Percentiles rank a stretch among this genome's conserved stretches.
phyloP scores from a whole-genome alignment of 139 green algal genomes.

The Tetratostichococcus sp. region DNA sequence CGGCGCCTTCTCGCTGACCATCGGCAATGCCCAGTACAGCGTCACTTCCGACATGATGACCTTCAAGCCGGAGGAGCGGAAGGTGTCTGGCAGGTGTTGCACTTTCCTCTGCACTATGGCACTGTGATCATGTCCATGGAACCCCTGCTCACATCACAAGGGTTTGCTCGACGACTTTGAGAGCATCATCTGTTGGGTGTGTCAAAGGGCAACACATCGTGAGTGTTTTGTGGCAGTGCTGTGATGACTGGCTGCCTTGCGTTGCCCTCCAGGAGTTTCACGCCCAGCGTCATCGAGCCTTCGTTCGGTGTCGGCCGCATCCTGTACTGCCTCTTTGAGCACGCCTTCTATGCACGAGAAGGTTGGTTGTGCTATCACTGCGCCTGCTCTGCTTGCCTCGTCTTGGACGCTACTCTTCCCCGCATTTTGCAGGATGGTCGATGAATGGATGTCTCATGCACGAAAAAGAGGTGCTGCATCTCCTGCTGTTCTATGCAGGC shows the following conservation, averaged over 20 bases:
- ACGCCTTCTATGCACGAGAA: slow-evolving; percentile 87
- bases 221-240: too few species aligned
- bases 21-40: slow-evolving; percentile 21
- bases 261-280: slow-evolving; percentile 59
- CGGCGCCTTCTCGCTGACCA: slow-evolving; percentile 23
- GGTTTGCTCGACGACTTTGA: too few species aligned
- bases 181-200: too few species aligned
- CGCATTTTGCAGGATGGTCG: too few species aligned
- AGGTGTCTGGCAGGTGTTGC: slow-evolving; percentile 49
- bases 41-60: slow-evolving; percentile 59
- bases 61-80: slow-evolving; percentile 69
- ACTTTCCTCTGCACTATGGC: not conserved
- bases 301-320: slow-evolving; percentile 98
- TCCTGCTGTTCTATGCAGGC: too few species aligned
- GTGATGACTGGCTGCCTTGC: too few species aligned
- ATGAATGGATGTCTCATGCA: too few species aligned
- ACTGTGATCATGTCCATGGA: not conserved
- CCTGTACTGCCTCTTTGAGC: slow-evolving; percentile 99
- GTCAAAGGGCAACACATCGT: too few species aligned
- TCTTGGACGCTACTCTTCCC: too few species aligned
- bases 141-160: not conserved
- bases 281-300: slow-evolving; percentile 94
- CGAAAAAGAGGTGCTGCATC: too few species aligned
- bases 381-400: too few species aligned
- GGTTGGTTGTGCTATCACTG: slow-evolving; percentile 10